Base-by-base conservation (phyloP, 129 eudicot genomes). In the Smallanthus sonchifolius region DNA sequence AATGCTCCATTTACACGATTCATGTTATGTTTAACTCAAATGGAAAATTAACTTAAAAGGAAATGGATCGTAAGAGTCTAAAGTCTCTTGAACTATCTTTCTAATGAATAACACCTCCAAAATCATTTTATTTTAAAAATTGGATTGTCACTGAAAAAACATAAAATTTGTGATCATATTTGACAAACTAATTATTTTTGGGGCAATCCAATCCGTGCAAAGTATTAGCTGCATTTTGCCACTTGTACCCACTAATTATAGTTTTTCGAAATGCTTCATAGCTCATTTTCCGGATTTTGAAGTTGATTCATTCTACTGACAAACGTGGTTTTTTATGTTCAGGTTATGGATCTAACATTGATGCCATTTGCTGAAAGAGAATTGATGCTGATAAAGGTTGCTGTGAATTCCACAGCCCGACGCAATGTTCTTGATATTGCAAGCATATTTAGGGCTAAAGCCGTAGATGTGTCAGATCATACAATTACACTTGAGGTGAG, bases 371-470 rank as follows among this genome's bases (percentile, higher is more conserved):
- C 97, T 51, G 97, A 92, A 83, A 69, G 97, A 74, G 97, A 92
- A 70, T 44, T 92, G 73, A 89, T 92, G 97, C 67, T 92, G 77
- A 92, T 92, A 71, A 92, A 92, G 76, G 87, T 92, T 74, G 96
- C 96, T 40, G 98, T 89, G 67, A 92, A 92, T 79, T 72, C 96
- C 65, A 30, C 98, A 32, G 98, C 98, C 47, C 75, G 96, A 1
- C 98, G 96, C 64, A 88, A 84, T 82, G 96, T 92, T 78, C 96
- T 92, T 59, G 98, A 92, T 79, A 89, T 92, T 78, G 96, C 98
- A 37, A 92, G 96, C 75, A 92, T 92, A 71, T 92, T 92, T 76
- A 86, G 96, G 82, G 98, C 98, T 42, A 92, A 87, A 82, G 90
- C 98, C 10, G 96, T 89, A 74, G 98, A 92, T 77, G 95, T 89